A percentile compares a stretch with the other conserved stretches of the same genome.
Conservation (phyloP, 768 basidiomycete genomes). For the Pleurotus cornucopiae region DNA sequence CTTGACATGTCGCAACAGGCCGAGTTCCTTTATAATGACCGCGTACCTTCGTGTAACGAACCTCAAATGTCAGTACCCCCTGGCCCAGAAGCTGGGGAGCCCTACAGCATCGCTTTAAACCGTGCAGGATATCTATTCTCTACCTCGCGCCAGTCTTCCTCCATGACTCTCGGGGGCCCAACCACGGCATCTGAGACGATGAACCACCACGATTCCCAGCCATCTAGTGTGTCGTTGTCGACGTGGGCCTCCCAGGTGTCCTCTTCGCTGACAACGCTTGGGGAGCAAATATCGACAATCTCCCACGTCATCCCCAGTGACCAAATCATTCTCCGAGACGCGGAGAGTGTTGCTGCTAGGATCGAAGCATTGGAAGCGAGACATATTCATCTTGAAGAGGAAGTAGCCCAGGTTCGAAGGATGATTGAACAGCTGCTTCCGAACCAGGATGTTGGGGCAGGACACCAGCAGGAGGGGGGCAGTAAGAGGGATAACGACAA, state of each 20-base stretch:
- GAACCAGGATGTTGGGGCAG: too few relatives aligned
- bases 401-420: not conserved
- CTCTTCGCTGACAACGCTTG: conserved; percentile 2
- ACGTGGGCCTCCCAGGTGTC: conserved; percentile 2
- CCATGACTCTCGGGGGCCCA: conserved; percentile 3
- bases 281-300: conserved; percentile 2
- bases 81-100: too few relatives aligned
- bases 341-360: not conserved
- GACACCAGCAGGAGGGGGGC: not conserved
- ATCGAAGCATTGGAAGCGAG: not conserved
- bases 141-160: conserved; percentile 2
- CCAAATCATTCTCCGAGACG: not conserved
- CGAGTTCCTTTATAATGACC: too few relatives aligned
- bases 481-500: not conserved
- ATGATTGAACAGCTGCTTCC: not conserved
- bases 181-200: not conserved
- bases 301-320: not conserved
- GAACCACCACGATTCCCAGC: not conserved
- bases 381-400: not conserved
- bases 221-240: not conserved
- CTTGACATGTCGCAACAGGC: too few relatives aligned
- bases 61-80: too few relatives aligned
- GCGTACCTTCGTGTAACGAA: too few relatives aligned
- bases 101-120: too few relatives aligned
- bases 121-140: not conserved